Evolutionary conservation across 1,284 basidiomycete genomes (phyloP), one percentile per base, ranked within the genome.

Genomic region (Sporisorium graminicola): DNA sequence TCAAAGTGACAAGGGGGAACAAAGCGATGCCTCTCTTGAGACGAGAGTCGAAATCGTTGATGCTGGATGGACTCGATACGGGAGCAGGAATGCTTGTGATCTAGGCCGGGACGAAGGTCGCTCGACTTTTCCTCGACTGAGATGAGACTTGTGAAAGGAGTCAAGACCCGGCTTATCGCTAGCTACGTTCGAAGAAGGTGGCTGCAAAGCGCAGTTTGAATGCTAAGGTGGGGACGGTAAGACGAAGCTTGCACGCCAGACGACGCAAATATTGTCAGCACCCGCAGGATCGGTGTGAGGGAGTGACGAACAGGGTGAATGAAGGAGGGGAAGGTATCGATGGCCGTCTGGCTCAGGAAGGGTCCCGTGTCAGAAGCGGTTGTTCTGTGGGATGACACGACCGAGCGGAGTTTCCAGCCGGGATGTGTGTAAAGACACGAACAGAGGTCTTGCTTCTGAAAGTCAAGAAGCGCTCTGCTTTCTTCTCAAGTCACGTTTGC

Each of bases 321-420:
- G 52, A 18, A 14, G n/a, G 50, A 14, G 20, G 50, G 31, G 33
- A 52, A 22, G 8, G 20, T 22, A 26, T 35, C 3, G 44, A 16
- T 47, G 44, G 24, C 35, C 13, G 40, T 18, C 40, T 43, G 40
- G 40, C n/a, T 43, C 40, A 43, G 20, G n/a, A 42, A 53, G 37
- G 52, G 20, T 53, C 52, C 52, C 35, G 52, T 53, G 52, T 50
- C 49, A 50, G 49, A 20, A 43, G 40, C 40, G 40, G 5, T 43
- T 43, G n/a, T 43, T 43, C 40, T n/a, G 40, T n/a, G n/a, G 8
- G n/a, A 8, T 43, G n/a, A 43, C 40, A 43, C 40, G 40, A n/a
- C 10, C 40, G 16, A 43, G 40, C 40, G 40, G 40, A 43, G 40
- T 43, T 43, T 43, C n/a, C 8, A 43, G 40, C 40, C 40, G 10